Evolutionary conservation across 345 rosid genomes (phyloP).

Genomic region (Populus deltoides): DNA sequence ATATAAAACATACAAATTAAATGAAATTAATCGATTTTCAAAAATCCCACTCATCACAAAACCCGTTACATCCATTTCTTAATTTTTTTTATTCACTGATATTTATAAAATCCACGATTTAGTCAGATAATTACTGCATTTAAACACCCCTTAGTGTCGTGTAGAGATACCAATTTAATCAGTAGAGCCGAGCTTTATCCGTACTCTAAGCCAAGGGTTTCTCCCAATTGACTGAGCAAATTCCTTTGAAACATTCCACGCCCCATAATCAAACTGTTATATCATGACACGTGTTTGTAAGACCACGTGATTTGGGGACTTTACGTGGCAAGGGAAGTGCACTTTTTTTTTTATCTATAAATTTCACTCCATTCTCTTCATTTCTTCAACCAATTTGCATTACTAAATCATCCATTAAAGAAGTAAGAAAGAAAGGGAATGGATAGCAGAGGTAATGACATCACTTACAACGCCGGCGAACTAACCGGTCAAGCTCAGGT

Average conservation of each 20-base stretch:
- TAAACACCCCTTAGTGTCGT: no score
- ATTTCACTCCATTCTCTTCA: not conserved
- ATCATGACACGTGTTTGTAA: not conserved
- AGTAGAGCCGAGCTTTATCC: not conserved
- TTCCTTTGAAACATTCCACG: not conserved
- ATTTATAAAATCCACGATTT: no score
- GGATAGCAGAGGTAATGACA: not conserved
- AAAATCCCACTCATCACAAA: no score
- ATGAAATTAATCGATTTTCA: no score
- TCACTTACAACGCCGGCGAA: not conserved
- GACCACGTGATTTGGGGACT: not conserved
- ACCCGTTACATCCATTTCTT: no score
- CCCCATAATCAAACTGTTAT: not conserved
- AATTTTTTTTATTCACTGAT: no score
- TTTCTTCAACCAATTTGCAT: not conserved
- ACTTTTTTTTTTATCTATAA: not conserved
- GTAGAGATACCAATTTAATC: no score
- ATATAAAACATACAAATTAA: no score
- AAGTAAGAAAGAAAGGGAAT: constrained; percentile 10
- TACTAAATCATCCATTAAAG: not conserved
- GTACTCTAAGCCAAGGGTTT: not conserved
- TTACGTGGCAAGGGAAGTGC: no score
- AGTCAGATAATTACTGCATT: no score
- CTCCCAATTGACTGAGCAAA: not conserved
- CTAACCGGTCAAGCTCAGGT: constrained; percentile 17